Percentiles rank a stretch among this genome's conserved stretches.
phyloP scores from a whole-genome alignment of 306 rosid genomes.

The Vachellia collinsii region DNA sequence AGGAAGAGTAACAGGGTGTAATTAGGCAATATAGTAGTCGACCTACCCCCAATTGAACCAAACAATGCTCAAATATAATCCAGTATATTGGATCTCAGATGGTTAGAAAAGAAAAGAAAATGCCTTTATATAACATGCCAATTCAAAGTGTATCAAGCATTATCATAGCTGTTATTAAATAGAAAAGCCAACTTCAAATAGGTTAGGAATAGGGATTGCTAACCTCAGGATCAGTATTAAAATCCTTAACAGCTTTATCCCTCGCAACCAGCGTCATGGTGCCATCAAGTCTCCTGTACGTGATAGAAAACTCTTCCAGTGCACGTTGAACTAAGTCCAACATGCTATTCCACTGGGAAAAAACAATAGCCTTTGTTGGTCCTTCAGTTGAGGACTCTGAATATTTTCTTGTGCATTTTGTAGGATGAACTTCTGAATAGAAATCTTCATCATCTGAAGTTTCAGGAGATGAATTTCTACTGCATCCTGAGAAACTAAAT shows the following conservation, averaged over 20 bases:
- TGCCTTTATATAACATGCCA: conserved; percentile 18
- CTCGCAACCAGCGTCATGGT: conserved; percentile 78
- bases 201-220: conserved; percentile 42
- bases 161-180: conserved; percentile 19
- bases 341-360: conserved; percentile 99
- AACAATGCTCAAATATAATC: not conserved
- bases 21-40: conserved; percentile 15
- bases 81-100: not conserved
- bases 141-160: conserved; percentile 22
- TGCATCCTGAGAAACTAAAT: conserved; percentile 39
- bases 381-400: conserved; percentile 55
- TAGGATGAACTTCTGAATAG: conserved; percentile 43
- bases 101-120: not conserved
- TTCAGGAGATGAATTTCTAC: conserved; percentile 46
- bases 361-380: conserved; percentile 75
- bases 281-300: conserved; percentile 94
- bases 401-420: conserved; percentile 51
- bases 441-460: conserved; percentile 44
- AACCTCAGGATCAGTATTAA: conserved; percentile 83
- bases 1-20: conserved; percentile 4
- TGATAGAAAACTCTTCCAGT: conserved; percentile 49
- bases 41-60: not conserved
- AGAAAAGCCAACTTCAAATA: conserved; percentile 28
- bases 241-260: conserved; percentile 90
- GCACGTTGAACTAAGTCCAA: conserved; percentile 81